Evolutionary conservation across 352 stramenopile species (phyloP).

Genomic region (Phytopythium kandeliae): DNA sequence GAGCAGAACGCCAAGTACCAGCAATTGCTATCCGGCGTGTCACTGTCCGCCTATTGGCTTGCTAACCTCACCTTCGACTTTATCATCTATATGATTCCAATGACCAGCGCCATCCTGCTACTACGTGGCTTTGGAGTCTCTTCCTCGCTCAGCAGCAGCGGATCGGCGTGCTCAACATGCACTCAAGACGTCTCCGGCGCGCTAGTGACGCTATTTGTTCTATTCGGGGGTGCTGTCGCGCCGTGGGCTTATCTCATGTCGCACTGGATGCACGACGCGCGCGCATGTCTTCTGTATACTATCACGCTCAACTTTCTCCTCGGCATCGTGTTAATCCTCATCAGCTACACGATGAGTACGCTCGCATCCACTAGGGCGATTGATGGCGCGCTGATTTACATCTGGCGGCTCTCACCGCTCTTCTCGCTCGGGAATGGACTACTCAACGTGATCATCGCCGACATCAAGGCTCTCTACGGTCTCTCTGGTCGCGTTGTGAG

Average conservation of each 20-base stretch:
- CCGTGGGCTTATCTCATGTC: slow-evolving; percentile 69
- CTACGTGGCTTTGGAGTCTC: slow-evolving; percentile 45
- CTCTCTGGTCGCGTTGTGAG: slow-evolving; percentile 23
- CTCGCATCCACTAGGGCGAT: slow-evolving; percentile 32
- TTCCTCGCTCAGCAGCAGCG: slow-evolving; percentile 35
- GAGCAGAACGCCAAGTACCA: slow-evolving; percentile 95
- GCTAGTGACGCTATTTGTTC: slow-evolving; percentile 42
- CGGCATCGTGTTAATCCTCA: slow-evolving; percentile 50
- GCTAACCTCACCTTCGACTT: slow-evolving; percentile 93
- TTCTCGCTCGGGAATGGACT: slow-evolving; percentile 63
- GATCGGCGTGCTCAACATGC: slow-evolving; percentile 22
- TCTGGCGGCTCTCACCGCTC: slow-evolving; percentile 66
- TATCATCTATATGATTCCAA: slow-evolving; percentile 85
- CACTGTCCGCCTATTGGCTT: slow-evolving; percentile 93
- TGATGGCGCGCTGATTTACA: slow-evolving; percentile 44
- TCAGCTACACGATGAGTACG: slow-evolving; percentile 46
- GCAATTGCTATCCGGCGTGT: slow-evolving; percentile 94
- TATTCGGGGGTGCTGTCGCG: slow-evolving; percentile 55
- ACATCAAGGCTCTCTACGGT: slow-evolving; percentile 52
- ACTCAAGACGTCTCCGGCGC: slow-evolving; percentile 42
- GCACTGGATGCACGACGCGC: slow-evolving; percentile 47
- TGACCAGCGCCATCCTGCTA: slow-evolving; percentile 42
- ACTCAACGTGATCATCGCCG: slow-evolving; percentile 39
- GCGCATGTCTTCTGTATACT: slow-evolving; percentile 49
- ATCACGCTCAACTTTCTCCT: slow-evolving; percentile 71